Evolutionary conservation across 495 filamentous ascomycete species (phyloP).

Genomic region (Xanthoparmelia taractica): DNA sequence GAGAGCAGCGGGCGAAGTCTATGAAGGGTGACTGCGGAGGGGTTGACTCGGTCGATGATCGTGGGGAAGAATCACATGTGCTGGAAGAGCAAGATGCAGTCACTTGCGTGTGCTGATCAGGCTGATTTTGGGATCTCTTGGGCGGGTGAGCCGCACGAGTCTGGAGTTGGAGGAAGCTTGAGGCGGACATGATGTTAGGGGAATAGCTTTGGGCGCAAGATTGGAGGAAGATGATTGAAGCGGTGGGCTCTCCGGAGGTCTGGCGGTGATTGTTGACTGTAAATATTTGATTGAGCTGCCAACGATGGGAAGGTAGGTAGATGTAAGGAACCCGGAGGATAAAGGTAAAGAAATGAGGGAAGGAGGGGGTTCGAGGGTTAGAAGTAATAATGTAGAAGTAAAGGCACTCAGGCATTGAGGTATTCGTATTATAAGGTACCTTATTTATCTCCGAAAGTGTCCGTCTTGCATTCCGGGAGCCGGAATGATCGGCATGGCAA

Average conservation of each 20-base stretch:
- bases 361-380: background rate
- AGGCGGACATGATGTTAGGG: conserved; percentile 33
- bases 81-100: background rate
- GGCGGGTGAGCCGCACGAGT: conserved; percentile 28
- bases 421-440: no score
- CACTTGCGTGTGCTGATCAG: conserved; percentile 8
- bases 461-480: no score
- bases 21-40: conserved; percentile 25
- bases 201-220: background rate
- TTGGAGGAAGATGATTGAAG: background rate
- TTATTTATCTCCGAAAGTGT: no score
- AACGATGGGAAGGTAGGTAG: background rate
- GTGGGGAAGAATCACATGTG: conserved; percentile 12
- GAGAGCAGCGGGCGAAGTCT: conserved; percentile 35
- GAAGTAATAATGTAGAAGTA: no score
- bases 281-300: background rate
- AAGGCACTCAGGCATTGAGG: no score
- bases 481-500: no score
- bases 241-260: background rate
- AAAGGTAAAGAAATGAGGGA: background rate
- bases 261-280: background rate
- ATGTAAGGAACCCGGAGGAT: background rate
- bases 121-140: conserved; percentile 4
- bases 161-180: conserved; percentile 35
- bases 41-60: conserved; percentile 25